Conservation (phyloP, 148 eudicot genomes). For the Fagopyrum esculentum region DNA sequence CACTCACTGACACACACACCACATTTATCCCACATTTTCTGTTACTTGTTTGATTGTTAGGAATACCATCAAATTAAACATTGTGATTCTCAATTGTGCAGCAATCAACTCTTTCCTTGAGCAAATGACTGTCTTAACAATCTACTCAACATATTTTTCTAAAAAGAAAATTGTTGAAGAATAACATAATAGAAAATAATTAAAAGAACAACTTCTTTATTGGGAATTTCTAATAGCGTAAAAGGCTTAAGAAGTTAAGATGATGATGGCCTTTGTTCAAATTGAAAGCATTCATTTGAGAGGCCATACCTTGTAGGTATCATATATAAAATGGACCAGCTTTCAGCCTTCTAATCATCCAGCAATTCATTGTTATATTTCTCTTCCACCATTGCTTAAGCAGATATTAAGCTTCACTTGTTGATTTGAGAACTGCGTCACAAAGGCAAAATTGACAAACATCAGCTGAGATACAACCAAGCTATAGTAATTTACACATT, state of each 20-base stretch:
- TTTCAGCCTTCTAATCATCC: constrained; percentile 41
- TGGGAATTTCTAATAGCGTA: not conserved
- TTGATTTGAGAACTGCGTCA: constrained; percentile 13
- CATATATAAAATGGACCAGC: constrained; percentile 62
- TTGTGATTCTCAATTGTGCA: not conserved
- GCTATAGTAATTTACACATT: constrained; percentile 21
- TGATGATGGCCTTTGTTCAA: not conserved
- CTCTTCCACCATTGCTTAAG: constrained; percentile 58
- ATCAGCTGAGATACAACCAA: constrained; percentile 6
- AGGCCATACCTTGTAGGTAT: constrained; percentile 52
- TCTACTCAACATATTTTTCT: not conserved
- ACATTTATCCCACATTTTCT: not conserved
- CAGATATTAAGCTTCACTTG: not conserved
- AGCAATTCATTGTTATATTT: constrained; percentile 19
- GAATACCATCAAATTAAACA: not conserved
- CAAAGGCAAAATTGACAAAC: not conserved
- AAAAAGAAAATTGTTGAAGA: not conserved
- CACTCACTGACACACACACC: not conserved
- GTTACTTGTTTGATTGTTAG: not conserved
- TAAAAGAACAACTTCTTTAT: not conserved
- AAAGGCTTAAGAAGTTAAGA: not conserved
- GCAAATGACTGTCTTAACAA: not conserved
- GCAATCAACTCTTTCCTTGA: not conserved
- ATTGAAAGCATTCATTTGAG: not conserved
- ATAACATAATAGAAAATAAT: not conserved